A percentile compares a stretch with the other conserved stretches of the same genome.
Conservation (phyloP, 352 stramenopile genomes). For the Phytophthora sp. region DNA sequence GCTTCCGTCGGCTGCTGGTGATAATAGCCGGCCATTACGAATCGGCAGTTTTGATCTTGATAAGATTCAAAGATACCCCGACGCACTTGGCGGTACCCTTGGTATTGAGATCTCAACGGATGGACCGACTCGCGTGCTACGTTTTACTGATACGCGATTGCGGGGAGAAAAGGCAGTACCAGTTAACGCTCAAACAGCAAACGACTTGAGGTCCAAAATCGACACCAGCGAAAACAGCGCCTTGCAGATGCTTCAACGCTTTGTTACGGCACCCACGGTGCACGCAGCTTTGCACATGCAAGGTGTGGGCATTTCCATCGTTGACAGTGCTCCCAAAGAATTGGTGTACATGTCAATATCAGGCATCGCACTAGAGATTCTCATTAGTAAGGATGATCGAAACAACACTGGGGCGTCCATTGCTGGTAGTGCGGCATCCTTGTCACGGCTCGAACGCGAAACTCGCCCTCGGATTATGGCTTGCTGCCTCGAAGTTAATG, state of each 20-base stretch:
- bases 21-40: constrained; percentile 85
- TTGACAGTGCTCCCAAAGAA: constrained; percentile 78
- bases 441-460: constrained; percentile 67
- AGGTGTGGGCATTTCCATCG: constrained; percentile 78
- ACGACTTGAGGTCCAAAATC: constrained; percentile 33
- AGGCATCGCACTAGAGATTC: constrained; percentile 66
- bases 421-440: constrained; percentile 40
- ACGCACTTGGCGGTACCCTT: constrained; percentile 74
- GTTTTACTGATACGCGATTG: constrained; percentile 84
- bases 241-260: constrained; percentile 49
- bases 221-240: constrained; percentile 27
- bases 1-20: constrained; percentile 85
- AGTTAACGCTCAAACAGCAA: constrained; percentile 25
- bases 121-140: constrained; percentile 86
- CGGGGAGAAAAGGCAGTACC: constrained; percentile 45
- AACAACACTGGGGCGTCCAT: constrained; percentile 47
- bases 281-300: constrained; percentile 65
- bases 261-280: constrained; percentile 58
- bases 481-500: constrained; percentile 69
- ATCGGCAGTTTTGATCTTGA: constrained; percentile 86
- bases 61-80: constrained; percentile 80
- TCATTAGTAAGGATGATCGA: constrained; percentile 54
- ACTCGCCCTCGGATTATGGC: constrained; percentile 62
- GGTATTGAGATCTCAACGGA: constrained; percentile 86
- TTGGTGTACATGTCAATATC: constrained; percentile 80